Evolutionary conservation across 208 protist species (phyloP).

Genomic region (Leishmania tropica): DNA sequence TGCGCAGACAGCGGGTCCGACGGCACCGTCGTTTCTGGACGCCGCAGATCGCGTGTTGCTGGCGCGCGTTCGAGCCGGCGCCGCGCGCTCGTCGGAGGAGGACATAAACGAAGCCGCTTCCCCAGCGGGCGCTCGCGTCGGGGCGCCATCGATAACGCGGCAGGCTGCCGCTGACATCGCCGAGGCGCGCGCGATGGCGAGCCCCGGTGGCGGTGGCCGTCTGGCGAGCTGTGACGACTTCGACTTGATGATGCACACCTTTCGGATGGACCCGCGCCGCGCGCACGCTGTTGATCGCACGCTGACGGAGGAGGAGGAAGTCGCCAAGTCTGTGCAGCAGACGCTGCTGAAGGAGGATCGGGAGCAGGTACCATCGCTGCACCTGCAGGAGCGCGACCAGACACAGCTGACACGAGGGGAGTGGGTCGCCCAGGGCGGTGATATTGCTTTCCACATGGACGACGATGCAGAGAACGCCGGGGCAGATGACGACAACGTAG

Average conservation of each 20-base stretch:
- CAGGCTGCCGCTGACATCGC: conserved; percentile 8
- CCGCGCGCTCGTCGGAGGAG: conserved; percentile 17
- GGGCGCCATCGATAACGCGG: background rate
- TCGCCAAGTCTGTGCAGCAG: conserved; percentile 37
- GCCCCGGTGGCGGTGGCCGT: background rate
- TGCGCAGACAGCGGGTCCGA: background rate
- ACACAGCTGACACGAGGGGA: conserved; percentile 66
- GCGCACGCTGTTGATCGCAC: conserved; percentile 69
- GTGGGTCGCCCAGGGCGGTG: conserved; percentile 77
- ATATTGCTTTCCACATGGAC: conserved; percentile 74
- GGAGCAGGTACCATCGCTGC: conserved; percentile 45
- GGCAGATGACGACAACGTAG: conserved; percentile 45
- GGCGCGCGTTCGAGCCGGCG: conserved; percentile 24
- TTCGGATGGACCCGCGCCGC: conserved; percentile 62
- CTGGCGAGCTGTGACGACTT: conserved; percentile 59
- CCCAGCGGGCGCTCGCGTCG: background rate
- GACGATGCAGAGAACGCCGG: conserved; percentile 31
- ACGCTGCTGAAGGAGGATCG: conserved; percentile 60
- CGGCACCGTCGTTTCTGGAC: conserved; percentile 25
- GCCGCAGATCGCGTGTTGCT: conserved; percentile 31
- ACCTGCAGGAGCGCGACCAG: conserved; percentile 39
- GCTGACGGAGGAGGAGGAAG: conserved; percentile 65
- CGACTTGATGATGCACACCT: conserved; percentile 65
- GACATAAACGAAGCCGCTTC: background rate
- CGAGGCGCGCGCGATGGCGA: conserved; percentile 5